Evolutionary conservation across 306 rosid species (phyloP).

Genomic region (Datisca glomerata): DNA sequence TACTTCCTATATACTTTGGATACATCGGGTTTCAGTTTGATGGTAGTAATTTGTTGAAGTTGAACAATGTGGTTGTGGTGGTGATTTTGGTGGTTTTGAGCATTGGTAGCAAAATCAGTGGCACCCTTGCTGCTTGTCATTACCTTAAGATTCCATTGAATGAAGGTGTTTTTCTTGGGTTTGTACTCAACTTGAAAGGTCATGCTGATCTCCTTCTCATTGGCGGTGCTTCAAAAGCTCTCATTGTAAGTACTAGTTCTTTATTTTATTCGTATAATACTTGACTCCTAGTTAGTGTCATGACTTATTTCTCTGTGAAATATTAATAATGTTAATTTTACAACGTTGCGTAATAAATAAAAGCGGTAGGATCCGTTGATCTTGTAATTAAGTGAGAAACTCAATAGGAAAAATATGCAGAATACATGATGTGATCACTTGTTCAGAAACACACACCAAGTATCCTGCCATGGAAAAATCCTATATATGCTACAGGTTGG

Average conservation of each 20-base stretch:
- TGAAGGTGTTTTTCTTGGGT: slow-evolving; percentile 68
- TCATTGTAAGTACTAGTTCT: slow-evolving; percentile 37
- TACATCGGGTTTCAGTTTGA: slow-evolving; percentile 76
- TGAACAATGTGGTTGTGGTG: slow-evolving; percentile 6
- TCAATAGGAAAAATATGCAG: too few species aligned
- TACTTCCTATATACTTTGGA: slow-evolving; percentile 79
- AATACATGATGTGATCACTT: too few species aligned
- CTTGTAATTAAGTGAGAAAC: too few species aligned
- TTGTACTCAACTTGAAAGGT: slow-evolving; percentile 68
- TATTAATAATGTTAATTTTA: too few species aligned
- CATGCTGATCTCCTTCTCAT: slow-evolving; percentile 82
- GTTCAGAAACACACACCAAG: too few species aligned
- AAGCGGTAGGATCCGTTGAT: too few species aligned
- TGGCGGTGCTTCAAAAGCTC: slow-evolving; percentile 42
- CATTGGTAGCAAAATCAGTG: slow-evolving; percentile 60
- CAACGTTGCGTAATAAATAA: too few species aligned
- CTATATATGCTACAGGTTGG: too few species aligned
- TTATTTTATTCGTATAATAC: slow-evolving; percentile 3
- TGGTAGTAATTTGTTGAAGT: slow-evolving; percentile 16
- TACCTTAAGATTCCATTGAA: slow-evolving; percentile 52
- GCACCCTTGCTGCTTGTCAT: slow-evolving; percentile 50
- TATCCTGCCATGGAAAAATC: too few species aligned
- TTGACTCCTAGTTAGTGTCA: neutral
- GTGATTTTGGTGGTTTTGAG: slow-evolving; percentile 45
- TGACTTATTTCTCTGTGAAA: too few species aligned